These are phyloP conservation scores for Crithidia mellificae DNA, from an alignment of 208 protist genomes.

Conservation along the genomic window DNA sequence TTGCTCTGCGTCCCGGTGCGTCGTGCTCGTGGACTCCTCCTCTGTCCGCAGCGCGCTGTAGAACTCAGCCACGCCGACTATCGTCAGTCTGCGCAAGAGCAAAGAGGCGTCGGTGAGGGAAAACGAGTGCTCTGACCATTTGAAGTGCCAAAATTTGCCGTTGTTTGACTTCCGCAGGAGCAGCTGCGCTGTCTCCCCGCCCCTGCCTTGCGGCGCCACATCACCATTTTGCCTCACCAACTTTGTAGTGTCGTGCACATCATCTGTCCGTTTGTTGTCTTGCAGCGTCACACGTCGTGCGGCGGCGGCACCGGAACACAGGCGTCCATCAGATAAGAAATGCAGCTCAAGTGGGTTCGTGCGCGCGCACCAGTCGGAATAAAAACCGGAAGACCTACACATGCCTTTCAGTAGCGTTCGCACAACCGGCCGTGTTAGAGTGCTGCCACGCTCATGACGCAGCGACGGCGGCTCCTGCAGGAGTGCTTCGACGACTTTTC, in stretches of 20 bases:
- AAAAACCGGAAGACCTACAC: no score
- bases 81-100: not conserved
- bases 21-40: no score
- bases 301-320: not conserved
- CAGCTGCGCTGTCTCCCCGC: no score
- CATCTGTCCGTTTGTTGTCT: no score
- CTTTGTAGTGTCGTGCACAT: no score
- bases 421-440: not conserved
- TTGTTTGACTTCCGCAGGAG: no score
- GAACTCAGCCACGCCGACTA: not conserved
- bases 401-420: no score
- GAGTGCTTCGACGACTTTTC: no score
- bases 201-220: no score
- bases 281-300: no score
- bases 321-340: not conserved
- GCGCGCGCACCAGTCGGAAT: conserved; percentile 6
- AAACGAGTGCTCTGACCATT: not conserved
- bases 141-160: not conserved
- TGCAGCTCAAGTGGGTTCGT: conserved; percentile 6
- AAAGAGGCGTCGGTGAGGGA: not conserved
- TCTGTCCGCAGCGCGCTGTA: not conserved
- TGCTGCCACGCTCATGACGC: not conserved
- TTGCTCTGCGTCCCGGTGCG: no score
- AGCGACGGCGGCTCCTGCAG: not conserved
- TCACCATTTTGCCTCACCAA: no score